Conservation (phyloP, 1,284 basidiomycete genomes). For the Pisolithus thermaeus region DNA sequence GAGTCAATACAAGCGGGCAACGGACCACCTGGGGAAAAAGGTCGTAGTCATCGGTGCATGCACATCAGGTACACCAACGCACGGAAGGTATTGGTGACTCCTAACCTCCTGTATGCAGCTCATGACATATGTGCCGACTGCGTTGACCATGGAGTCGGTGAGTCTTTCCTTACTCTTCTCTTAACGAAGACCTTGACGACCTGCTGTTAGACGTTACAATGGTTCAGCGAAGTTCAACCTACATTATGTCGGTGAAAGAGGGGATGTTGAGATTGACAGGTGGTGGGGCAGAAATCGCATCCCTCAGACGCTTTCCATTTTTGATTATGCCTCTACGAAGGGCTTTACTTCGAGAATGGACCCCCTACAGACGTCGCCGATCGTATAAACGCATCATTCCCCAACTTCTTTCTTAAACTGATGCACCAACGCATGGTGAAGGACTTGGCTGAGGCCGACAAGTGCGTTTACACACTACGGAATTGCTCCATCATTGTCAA, state of each 20-base stretch:
- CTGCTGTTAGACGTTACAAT: slow-evolving; percentile 47
- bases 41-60: slow-evolving; percentile 54
- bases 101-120: slow-evolving; percentile 9
- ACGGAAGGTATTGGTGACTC: neutral
- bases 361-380: slow-evolving; percentile 31
- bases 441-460: slow-evolving; percentile 50
- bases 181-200: neutral
- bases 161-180: neutral
- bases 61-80: slow-evolving; percentile 39
- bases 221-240: slow-evolving; percentile 58
- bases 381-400: slow-evolving; percentile 31
- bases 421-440: slow-evolving; percentile 40
- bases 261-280: slow-evolving; percentile 35
- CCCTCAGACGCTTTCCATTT: neutral
- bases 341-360: slow-evolving; percentile 34
- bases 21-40: slow-evolving; percentile 48
- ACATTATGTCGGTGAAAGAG: slow-evolving; percentile 48
- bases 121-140: slow-evolving; percentile 27
- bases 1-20: slow-evolving; percentile 39
- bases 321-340: slow-evolving; percentile 14
- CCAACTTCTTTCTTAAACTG: slow-evolving; percentile 24
- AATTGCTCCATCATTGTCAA: slow-evolving; percentile 20
- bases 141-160: slow-evolving; percentile 25
- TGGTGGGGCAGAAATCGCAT: slow-evolving; percentile 10
- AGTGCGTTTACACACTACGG: slow-evolving; percentile 23